These are phyloP conservation scores for Euphorbia celastroides DNA, from an alignment of 441 rosid species.

Conservation along the genomic window DNA sequence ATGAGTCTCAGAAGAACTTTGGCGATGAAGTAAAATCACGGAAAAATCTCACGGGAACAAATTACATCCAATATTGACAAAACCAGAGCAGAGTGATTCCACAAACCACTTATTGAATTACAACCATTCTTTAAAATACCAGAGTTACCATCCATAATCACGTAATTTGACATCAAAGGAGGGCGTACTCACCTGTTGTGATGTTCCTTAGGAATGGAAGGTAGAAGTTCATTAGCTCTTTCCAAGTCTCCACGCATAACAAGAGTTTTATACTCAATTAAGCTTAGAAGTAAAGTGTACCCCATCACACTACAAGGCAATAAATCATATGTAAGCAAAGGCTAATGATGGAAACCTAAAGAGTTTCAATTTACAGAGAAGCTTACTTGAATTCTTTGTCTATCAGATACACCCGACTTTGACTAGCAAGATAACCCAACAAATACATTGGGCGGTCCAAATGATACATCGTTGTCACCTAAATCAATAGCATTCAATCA, in stretches of 20 bases:
- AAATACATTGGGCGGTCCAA: constrained; percentile 99
- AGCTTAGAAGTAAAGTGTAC: constrained; percentile 93
- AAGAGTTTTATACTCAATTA: constrained; percentile 98
- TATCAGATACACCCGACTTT: constrained; percentile 90
- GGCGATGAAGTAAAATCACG: background rate
- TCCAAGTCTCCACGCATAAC: constrained; percentile 99
- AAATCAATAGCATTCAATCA: constrained; percentile 18
- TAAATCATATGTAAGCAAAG: constrained; percentile 14
- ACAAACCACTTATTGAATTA: background rate
- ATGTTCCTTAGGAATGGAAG: constrained; percentile 93
- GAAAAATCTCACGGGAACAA: background rate
- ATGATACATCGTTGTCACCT: constrained; percentile 98
- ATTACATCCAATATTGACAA: background rate
- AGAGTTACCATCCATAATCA: constrained; percentile 6
- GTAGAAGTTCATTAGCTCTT: constrained; percentile 79
- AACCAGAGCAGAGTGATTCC: background rate
- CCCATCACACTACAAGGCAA: constrained; percentile 72
- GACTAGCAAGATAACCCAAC: constrained; percentile 93
- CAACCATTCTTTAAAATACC: background rate
- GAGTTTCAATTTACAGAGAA: constrained; percentile 11
- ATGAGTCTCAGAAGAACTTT: background rate
- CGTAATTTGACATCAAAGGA: constrained; percentile 8
- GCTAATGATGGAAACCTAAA: constrained; percentile 8
- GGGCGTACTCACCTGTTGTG: constrained; percentile 62
- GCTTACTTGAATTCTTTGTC: constrained; percentile 99